Conservation (phyloP, 352 stramenopile species). For the Phytophthora megakarya region DNA sequence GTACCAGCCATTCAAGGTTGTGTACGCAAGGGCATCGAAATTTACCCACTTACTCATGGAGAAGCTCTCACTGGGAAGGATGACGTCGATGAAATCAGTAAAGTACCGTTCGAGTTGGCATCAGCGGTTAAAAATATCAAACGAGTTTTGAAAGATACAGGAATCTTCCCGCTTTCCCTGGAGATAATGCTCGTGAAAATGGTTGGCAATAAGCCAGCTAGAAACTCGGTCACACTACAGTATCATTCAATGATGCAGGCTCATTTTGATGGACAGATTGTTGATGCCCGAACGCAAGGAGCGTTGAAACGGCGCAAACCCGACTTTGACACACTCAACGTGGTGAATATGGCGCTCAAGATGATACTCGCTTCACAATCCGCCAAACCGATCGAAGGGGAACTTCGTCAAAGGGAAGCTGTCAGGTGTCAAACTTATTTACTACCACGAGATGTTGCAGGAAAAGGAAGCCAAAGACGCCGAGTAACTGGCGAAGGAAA, state of each 20-base stretch:
- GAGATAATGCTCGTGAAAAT: neutral
- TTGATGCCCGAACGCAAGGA: neutral
- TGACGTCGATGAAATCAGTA: neutral
- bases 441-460: neutral
- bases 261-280: neutral
- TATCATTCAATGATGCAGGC: neutral
- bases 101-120: neutral
- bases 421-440: neutral
- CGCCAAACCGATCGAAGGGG: neutral
- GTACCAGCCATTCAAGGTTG: no score
- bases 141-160: neutral
- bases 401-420: neutral
- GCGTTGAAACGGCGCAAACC: neutral
- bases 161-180: neutral
- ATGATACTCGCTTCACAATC: neutral
- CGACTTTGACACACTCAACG: neutral
- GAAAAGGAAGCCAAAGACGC: neutral
- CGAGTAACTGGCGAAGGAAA: neutral
- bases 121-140: neutral
- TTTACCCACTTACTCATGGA: no score
- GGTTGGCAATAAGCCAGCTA: neutral
- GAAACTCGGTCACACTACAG: neutral
- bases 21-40: no score
- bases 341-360: neutral
- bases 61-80: no score